phyloP scores from a whole-genome alignment of 2,329 filamentous ascomycete genomes.

The Aspergillus puulaauensis region DNA sequence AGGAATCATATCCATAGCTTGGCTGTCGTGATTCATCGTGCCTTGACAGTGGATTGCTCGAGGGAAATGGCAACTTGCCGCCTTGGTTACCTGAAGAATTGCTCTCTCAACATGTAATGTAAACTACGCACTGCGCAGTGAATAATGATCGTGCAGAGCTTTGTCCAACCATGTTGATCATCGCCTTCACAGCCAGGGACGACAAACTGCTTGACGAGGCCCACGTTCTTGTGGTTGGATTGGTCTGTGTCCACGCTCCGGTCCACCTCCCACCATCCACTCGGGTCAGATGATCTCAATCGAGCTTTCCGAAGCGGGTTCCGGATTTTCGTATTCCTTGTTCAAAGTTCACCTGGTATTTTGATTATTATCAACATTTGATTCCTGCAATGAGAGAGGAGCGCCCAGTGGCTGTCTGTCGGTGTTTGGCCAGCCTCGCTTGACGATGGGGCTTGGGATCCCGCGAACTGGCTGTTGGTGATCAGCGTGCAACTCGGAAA shows the following conservation, averaged over 20 bases:
- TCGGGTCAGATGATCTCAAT: slow-evolving; percentile 17
- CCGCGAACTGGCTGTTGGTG: neutral
- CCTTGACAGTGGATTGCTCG: neutral
- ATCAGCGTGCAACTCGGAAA: neutral
- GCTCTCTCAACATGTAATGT: neutral
- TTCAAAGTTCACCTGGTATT: neutral
- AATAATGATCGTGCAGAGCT: neutral
- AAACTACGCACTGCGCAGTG: too few relatives aligned
- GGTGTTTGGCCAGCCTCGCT: neutral
- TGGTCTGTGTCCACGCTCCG: slow-evolving; percentile 10
- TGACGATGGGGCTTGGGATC: neutral
- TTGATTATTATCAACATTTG: neutral
- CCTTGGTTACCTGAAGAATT: neutral
- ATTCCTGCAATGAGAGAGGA: neutral
- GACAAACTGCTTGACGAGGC: neutral
- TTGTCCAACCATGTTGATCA: slow-evolving; percentile 1
- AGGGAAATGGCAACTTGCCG: neutral
- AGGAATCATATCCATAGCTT: neutral
- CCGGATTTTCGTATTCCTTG: neutral
- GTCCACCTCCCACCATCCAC: slow-evolving; percentile 11
- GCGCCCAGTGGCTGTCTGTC: neutral
- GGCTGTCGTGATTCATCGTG: neutral
- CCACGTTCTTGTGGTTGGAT: slow-evolving; percentile 12
- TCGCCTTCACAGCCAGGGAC: slow-evolving; percentile 1
- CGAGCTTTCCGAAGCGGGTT: slow-evolving; percentile 1